phyloP scores from a whole-genome alignment of 176 grass and related monocot species.

The Paspalum notatum region DNA sequence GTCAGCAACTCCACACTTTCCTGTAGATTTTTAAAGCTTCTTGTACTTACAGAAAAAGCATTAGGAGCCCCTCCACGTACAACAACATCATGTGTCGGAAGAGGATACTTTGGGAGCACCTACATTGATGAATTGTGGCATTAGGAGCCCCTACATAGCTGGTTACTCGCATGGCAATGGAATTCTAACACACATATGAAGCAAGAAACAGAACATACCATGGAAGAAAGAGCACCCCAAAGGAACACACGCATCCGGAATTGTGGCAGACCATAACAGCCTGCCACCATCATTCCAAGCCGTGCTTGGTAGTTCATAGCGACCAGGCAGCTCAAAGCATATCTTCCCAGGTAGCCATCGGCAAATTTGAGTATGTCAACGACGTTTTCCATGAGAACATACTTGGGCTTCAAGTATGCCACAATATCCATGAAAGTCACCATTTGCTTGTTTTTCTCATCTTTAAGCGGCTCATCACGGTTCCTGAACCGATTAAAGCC shows the following conservation, averaged over 20 bases:
- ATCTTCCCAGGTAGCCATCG: conserved; percentile 70
- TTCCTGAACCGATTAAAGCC: conserved; percentile 97
- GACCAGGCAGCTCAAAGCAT: conserved; percentile 75
- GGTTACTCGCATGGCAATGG: background rate
- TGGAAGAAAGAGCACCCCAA: conserved; percentile 71
- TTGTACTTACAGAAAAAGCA: conserved; percentile 67
- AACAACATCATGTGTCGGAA: conserved; percentile 82
- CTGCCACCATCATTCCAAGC: conserved; percentile 79
- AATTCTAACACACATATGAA: background rate
- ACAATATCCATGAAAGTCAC: conserved; percentile 83
- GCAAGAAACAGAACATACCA: conserved; percentile 50
- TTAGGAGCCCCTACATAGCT: too few relatives aligned
- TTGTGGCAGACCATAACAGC: conserved; percentile 85
- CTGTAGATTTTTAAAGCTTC: background rate
- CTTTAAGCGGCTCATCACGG: conserved; percentile 56
- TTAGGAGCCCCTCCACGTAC: conserved; percentile 59
- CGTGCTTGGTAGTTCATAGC: conserved; percentile 80
- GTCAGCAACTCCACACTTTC: background rate
- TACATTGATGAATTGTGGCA: conserved; percentile 37
- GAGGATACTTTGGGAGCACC: conserved; percentile 77
- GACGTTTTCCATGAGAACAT: conserved; percentile 92
- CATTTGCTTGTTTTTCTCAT: conserved; percentile 93
- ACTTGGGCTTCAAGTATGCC: conserved; percentile 72
- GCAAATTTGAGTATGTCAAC: conserved; percentile 91
- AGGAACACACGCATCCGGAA: conserved; percentile 80